Evolutionary conservation across 169 alveolate species (phyloP), one percentile per base, ranked within the genome.

Genomic region (Cryptosporidium meleagridis): DNA sequence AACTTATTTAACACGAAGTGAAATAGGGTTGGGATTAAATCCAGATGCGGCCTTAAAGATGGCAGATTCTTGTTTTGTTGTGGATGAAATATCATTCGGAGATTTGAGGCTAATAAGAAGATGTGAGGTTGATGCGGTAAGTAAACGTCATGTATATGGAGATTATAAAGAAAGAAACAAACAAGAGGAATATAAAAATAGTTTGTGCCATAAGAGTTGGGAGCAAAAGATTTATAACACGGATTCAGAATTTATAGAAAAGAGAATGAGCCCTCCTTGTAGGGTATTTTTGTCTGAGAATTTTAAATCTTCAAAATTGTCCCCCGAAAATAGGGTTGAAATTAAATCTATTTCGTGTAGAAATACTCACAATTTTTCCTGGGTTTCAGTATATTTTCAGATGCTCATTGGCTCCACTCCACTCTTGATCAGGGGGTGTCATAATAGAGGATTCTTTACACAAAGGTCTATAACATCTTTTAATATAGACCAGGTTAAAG

Each of bases 391-490:
- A 18, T 73, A 73, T 37, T 73, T 73, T 59, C 86, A 73, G 37
- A 73, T 73, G 86, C 59, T 73, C 14, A n/a, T 73, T n/a, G 86
- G 86, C 2, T 55, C 67, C 16, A 73, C 86, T n/a, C 61, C 86
- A 16, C 29, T 48, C 3, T 44, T 73, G 4, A 73, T 73, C 23
- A 73, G 71, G 44, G 86, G 86, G 0, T 55, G 71, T 31, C 86
- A 73, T 41, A 73, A 53, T 23, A 33, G 71, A 18, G 86, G 86
- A 12, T 55, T 39, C 45, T 73, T 73, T 39, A 33, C 23, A 10
- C 44, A 59, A 29, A 33, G 71, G n/a, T 73, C 86, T 23, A 73
- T 73, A 21, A 39, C 70, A 2, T 73, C 86, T 3, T 73, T 53
- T 33, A 53, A n/a, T 31, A 14, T 73, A 29, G 48, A 53, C 16